A percentile compares a stretch with the other conserved stretches of the same genome.
phyloP scores from a whole-genome alignment of 108 stramenopile genomes.

The Parietichytrium sp. region DNA sequence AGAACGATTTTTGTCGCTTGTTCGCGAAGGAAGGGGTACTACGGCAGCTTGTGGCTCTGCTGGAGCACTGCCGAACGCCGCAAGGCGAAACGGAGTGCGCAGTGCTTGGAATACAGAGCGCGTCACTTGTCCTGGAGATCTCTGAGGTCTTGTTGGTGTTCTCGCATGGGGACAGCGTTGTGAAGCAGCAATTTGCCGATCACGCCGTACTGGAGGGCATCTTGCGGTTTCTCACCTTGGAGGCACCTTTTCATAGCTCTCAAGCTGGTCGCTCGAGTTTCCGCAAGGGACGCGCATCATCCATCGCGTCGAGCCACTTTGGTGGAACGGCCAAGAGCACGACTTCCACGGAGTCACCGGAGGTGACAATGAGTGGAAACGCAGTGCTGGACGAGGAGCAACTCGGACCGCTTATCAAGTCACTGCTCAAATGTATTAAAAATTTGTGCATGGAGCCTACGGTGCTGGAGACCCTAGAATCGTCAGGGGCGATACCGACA shows the following conservation, averaged over 20 bases:
- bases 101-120: not conserved
- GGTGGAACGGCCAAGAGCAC: too few relatives aligned
- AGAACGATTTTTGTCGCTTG: constrained; percentile 13
- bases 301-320: too few relatives aligned
- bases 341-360: not conserved
- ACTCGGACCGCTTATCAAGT: constrained; percentile 16
- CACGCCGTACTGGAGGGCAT: constrained; percentile 27
- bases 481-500: constrained; percentile 17
- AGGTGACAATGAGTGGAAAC: constrained; percentile 6
- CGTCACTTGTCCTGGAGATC: not conserved
- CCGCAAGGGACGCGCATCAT: too few relatives aligned
- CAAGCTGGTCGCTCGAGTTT: too few relatives aligned
- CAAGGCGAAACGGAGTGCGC: constrained; percentile 33
- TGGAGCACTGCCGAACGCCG: constrained; percentile 36
- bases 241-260: constrained; percentile 27
- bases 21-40: constrained; percentile 33
- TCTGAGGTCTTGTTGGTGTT: not conserved
- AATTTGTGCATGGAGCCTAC: constrained; percentile 27
- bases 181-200: constrained; percentile 35
- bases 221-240: not conserved
- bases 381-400: constrained; percentile 2
- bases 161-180: constrained; percentile 7
- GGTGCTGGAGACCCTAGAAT: not conserved
- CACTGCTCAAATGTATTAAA: constrained; percentile 13
- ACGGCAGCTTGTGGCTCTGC: constrained; percentile 26